Conservation (phyloP, 1,284 basidiomycete genomes). For the Rhodotorula sp. region DNA sequence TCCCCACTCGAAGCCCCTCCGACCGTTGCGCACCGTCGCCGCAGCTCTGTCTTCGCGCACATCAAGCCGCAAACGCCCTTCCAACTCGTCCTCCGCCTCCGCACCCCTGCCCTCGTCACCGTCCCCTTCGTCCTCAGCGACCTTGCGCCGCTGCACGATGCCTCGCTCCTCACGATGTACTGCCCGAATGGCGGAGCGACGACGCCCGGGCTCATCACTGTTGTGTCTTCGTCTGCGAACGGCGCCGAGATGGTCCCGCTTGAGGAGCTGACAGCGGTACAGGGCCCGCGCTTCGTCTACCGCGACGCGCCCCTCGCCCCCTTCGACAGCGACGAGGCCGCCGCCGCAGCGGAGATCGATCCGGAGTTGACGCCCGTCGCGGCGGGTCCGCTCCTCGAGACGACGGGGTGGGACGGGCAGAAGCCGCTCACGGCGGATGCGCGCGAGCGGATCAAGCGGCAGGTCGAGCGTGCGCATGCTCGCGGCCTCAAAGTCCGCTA, state of each 20-base stretch:
- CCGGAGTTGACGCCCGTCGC: constrained; percentile 22
- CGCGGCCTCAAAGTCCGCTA: constrained; percentile 16
- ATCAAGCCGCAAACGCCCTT: constrained; percentile 18
- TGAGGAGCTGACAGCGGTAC: constrained; percentile 15
- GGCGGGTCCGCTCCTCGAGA: constrained; percentile 6
- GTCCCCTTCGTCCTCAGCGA: constrained; percentile 27
- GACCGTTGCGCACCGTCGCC: constrained; percentile 15
- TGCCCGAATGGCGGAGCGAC: constrained; percentile 22
- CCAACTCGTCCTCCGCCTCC: constrained; percentile 31
- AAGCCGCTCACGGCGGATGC: not conserved
- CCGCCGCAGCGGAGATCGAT: not conserved
- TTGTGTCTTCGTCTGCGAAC: constrained; percentile 10
- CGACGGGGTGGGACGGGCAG: constrained; percentile 27
- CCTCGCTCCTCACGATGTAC: constrained; percentile 25
- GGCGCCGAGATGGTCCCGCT: constrained; percentile 23
- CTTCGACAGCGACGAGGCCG: not conserved
- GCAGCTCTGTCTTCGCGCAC: constrained; percentile 16
- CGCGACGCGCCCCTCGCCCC: constrained; percentile 15
- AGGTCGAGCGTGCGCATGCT: constrained; percentile 17
- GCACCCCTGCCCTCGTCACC: constrained; percentile 17
- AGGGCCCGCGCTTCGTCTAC: constrained; percentile 24
- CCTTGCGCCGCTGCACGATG: constrained; percentile 28
- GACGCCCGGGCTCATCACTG: constrained; percentile 25
- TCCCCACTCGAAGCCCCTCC: not conserved
- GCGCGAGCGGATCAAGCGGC: constrained; percentile 3